Conservation (phyloP, 2,329 filamentous ascomycete species). For the Fusarium citri region DNA sequence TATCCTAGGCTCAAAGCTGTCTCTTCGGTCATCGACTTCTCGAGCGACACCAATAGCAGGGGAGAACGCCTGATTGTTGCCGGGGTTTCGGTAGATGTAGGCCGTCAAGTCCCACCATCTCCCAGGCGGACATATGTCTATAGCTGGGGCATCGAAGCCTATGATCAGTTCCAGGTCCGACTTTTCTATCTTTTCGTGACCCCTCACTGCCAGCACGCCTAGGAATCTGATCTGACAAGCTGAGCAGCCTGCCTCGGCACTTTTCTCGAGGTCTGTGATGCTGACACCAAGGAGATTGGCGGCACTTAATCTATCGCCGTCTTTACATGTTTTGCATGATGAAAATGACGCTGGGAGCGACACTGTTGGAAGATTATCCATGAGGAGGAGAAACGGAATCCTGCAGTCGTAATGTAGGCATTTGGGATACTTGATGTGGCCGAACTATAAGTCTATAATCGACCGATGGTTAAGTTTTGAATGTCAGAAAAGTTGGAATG, state of each 20-base stretch:
- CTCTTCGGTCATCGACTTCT: accelerated
- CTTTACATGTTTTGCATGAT: accelerated
- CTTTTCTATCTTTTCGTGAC: not conserved
- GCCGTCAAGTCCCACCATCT: not conserved
- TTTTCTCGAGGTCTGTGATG: not conserved
- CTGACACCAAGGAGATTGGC: not conserved
- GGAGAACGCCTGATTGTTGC: accelerated
- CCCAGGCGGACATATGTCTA: not conserved
- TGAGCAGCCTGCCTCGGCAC: accelerated
- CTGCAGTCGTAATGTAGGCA: not conserved
- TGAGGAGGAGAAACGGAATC: accelerated
- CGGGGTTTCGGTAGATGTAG: not conserved
- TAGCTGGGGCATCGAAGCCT: not conserved
- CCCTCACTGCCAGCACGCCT: not conserved
- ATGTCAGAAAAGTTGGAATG: not conserved
- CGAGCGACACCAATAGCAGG: accelerated
- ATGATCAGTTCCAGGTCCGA: not conserved
- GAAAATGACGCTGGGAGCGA: not conserved
- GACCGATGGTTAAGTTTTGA: not conserved
- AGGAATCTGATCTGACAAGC: not conserved
- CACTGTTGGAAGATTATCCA: not conserved
- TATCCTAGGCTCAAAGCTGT: accelerated
- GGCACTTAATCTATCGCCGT: not conserved
- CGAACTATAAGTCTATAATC: accelerated
- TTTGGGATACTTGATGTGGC: not conserved